Conservation (phyloP, 2,329 filamentous ascomycete genomes). For the Talaromyces sp. region DNA sequence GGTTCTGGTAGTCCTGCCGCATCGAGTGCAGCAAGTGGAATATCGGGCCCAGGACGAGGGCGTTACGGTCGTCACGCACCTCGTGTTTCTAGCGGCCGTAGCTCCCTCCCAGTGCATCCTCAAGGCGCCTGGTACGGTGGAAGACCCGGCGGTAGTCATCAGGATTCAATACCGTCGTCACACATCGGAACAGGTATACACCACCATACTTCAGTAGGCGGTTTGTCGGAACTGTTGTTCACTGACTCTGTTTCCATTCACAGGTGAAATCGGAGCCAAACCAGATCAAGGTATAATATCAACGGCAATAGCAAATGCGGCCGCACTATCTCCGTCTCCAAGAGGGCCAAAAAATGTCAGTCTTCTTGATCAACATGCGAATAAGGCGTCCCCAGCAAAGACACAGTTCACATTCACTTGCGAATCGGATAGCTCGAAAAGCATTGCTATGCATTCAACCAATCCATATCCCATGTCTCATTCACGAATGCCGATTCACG, state of each 20-base stretch:
- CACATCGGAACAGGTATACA: constrained; percentile 37
- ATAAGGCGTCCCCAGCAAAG: constrained; percentile 64
- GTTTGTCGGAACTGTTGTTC: constrained; percentile 4
- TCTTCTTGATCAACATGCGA: constrained; percentile 67
- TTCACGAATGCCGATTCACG: constrained; percentile 25
- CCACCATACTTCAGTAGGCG: constrained; percentile 1
- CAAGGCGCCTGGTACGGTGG: constrained; percentile 53
- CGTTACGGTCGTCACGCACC: constrained; percentile 64
- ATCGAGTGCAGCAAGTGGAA: constrained; percentile 60
- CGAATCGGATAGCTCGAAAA: constrained; percentile 79
- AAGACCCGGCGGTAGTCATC: constrained; percentile 47
- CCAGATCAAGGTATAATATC: constrained; percentile 79
- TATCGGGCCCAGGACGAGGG: constrained; percentile 81
- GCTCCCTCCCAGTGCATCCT: constrained; percentile 56
- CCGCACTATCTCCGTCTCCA: constrained; percentile 58
- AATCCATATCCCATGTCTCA: constrained; percentile 41
- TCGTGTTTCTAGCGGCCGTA: constrained; percentile 53
- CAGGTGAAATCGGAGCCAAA: constrained; percentile 36
- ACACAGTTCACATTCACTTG: constrained; percentile 96
- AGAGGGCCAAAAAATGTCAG: constrained; percentile 74
- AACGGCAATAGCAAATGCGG: constrained; percentile 83
- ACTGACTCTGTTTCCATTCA: constrained; percentile 28
- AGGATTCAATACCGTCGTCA: constrained; percentile 46
- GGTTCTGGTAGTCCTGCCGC: constrained; percentile 51
- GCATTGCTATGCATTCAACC: constrained; percentile 69